Percentiles rank a stretch among this genome's conserved stretches.
phyloP scores from a whole-genome alignment of 139 green algal genomes.

The Auxenochlorella protothecoides region DNA sequence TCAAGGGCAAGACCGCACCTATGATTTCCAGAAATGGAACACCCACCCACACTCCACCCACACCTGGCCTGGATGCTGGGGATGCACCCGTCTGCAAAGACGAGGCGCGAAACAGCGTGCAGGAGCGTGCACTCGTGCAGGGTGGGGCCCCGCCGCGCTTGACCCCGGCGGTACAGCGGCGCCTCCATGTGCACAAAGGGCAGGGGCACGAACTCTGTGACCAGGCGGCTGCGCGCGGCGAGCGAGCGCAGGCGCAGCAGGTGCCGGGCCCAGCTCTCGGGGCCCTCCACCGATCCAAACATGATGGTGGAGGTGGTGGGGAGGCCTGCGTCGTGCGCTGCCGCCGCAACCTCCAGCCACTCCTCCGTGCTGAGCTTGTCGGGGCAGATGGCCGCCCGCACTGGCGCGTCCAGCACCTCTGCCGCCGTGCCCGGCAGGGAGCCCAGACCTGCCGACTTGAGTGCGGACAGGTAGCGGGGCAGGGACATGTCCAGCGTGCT shows the following conservation, averaged over 20 bases:
- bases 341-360: conserved; percentile 48
- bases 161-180: conserved; percentile 60
- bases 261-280: conserved; percentile 55
- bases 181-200: conserved; percentile 91
- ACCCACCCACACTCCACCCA: no score
- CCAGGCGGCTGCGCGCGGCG: conserved; percentile 27
- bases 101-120: conserved; percentile 47
- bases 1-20: no score
- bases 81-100: no score
- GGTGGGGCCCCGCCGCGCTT: conserved; percentile 55
- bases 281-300: conserved; percentile 72
- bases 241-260: conserved; percentile 50
- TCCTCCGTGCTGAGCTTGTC: conserved; percentile 65
- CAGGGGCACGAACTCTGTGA: conserved; percentile 88
- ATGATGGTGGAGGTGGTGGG: conserved; percentile 80
- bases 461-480: conserved; percentile 31
- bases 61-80: no score
- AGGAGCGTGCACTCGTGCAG: conserved; percentile 70
- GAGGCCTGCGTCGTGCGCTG: conserved; percentile 62
- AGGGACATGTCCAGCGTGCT: no score
- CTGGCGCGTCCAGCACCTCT: conserved; percentile 68
- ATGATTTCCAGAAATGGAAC: no score
- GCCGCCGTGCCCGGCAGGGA: conserved; percentile 79
- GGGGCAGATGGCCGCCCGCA: conserved; percentile 62
- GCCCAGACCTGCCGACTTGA: conserved; percentile 58